These are phyloP conservation scores for Euphorbia celastroides DNA, from an alignment of 441 rosid species.

Conservation along the genomic window DNA sequence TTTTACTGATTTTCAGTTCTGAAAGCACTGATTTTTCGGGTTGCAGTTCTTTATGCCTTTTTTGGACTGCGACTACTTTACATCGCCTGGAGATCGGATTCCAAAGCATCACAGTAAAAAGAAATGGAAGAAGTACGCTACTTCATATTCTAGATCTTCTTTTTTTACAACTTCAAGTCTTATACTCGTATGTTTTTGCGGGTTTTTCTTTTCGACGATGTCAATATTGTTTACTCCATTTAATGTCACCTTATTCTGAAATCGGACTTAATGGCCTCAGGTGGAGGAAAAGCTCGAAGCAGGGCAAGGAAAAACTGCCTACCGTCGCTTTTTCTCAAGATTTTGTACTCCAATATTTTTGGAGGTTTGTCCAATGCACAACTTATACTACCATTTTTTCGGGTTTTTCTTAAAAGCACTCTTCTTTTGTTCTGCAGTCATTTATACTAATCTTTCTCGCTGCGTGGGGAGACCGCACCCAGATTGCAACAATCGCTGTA, in stretches of 20 bases:
- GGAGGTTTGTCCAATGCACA: slow-evolving; percentile 45
- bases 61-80: slow-evolving; percentile 90
- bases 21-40: slow-evolving; percentile 5
- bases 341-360: slow-evolving; percentile 95
- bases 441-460: slow-evolving; percentile 91
- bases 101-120: slow-evolving; percentile 84
- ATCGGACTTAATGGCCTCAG: slow-evolving; percentile 31
- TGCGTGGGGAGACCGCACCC: slow-evolving; percentile 99
- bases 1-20: background rate
- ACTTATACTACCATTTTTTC: background rate
- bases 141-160: slow-evolving; percentile 9
- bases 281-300: slow-evolving; percentile 97
- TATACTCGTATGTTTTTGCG: no score
- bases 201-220: background rate
- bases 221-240: background rate
- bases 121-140: slow-evolving; percentile 92
- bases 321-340: slow-evolving; percentile 85
- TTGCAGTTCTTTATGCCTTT: slow-evolving; percentile 81
- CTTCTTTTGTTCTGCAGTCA: slow-evolving; percentile 47
- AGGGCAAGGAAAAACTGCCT: slow-evolving; percentile 75
- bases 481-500: slow-evolving; percentile 99
- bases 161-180: background rate
- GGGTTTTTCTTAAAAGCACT: background rate
- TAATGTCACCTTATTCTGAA: slow-evolving; percentile 8
- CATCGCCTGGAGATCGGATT: slow-evolving; percentile 97